Conservation (phyloP, 352 stramenopile genomes). For the Thalassiosira hispida region DNA sequence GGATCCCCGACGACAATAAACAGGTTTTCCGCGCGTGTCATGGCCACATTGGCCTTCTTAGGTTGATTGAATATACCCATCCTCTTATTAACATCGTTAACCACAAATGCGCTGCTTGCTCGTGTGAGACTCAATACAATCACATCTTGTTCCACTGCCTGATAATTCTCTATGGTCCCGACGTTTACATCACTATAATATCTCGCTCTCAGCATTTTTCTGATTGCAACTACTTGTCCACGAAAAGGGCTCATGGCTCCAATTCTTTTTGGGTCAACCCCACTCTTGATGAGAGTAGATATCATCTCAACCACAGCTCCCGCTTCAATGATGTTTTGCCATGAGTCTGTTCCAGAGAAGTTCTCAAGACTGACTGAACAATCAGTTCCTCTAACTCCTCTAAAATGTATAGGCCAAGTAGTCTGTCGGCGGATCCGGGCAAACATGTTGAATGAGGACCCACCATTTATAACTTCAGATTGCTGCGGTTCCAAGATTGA, state of each 20-base stretch:
- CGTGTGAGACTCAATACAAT: slow-evolving; percentile 77
- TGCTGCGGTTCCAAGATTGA: not conserved
- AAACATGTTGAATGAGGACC: no score
- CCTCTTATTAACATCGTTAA: slow-evolving; percentile 51
- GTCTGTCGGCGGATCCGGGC: slow-evolving; percentile 41
- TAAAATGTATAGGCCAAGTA: slow-evolving; percentile 73
- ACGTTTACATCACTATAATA: slow-evolving; percentile 68
- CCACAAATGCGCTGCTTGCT: slow-evolving; percentile 56
- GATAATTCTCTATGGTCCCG: slow-evolving; percentile 65
- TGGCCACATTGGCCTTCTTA: slow-evolving; percentile 76
- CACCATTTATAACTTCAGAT: no score
- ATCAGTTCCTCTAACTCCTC: slow-evolving; percentile 57
- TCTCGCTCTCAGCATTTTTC: slow-evolving; percentile 50
- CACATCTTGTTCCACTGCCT: slow-evolving; percentile 71
- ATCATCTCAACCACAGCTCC: slow-evolving; percentile 60
- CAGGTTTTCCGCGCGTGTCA: slow-evolving; percentile 70
- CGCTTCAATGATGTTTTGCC: slow-evolving; percentile 67
- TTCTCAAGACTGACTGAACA: slow-evolving; percentile 43
- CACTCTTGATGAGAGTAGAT: slow-evolving; percentile 36
- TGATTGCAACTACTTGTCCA: slow-evolving; percentile 70
- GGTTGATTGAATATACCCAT: slow-evolving; percentile 67
- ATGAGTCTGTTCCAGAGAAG: slow-evolving; percentile 68
- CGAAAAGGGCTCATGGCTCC: slow-evolving; percentile 74
- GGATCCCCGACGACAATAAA: slow-evolving; percentile 73
- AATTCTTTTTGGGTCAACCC: slow-evolving; percentile 53